These are phyloP conservation scores for Beauveria caledonica DNA, from an alignment of 2,329 filamentous ascomycete species.

Conservation along the genomic window DNA sequence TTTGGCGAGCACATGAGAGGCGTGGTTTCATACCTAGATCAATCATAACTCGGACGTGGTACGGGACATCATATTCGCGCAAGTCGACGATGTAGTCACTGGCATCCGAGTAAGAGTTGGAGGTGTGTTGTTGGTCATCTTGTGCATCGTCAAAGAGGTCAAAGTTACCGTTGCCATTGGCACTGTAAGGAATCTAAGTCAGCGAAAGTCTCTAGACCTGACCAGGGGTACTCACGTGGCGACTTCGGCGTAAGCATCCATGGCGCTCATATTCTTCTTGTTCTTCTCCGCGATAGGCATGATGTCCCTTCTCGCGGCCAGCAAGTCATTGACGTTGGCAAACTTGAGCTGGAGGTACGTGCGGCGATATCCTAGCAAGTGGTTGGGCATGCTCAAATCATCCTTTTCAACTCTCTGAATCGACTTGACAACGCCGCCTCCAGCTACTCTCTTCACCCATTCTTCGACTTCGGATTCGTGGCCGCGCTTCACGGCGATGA, in stretches of 20 bases:
- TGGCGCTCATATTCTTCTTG: constrained; percentile 89
- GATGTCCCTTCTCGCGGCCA: constrained; percentile 76
- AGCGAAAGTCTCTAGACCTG: constrained; percentile 1
- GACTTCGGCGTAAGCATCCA: constrained; percentile 98
- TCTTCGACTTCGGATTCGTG: constrained; percentile 92
- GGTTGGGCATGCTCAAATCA: constrained; percentile 90
- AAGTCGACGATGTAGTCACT: constrained; percentile 98
- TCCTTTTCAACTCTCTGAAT: constrained; percentile 80
- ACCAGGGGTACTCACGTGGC: constrained; percentile 54
- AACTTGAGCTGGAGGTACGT: constrained; percentile 85
- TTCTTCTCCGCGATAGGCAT: constrained; percentile 93
- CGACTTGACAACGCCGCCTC: constrained; percentile 73
- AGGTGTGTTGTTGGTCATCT: constrained; percentile 71
- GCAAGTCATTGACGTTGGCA: constrained; percentile 75
- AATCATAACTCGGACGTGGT: constrained; percentile 98
- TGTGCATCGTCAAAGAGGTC: constrained; percentile 90
- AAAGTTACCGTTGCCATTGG: constrained; percentile 68
- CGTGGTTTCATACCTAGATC: constrained; percentile 56
- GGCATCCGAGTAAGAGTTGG: constrained; percentile 69
- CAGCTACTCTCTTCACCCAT: constrained; percentile 72
- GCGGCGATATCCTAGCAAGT: constrained; percentile 81
- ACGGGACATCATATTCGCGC: constrained; percentile 97
- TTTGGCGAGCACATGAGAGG: background rate
- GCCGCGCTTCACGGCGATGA: constrained; percentile 82
- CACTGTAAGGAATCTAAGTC: constrained; percentile 7